Evolutionary conservation across 495 filamentous ascomycete genomes (phyloP), one percentile per base, ranked within the genome.

Genomic region (Lasiosphaeris hirsuta): DNA sequence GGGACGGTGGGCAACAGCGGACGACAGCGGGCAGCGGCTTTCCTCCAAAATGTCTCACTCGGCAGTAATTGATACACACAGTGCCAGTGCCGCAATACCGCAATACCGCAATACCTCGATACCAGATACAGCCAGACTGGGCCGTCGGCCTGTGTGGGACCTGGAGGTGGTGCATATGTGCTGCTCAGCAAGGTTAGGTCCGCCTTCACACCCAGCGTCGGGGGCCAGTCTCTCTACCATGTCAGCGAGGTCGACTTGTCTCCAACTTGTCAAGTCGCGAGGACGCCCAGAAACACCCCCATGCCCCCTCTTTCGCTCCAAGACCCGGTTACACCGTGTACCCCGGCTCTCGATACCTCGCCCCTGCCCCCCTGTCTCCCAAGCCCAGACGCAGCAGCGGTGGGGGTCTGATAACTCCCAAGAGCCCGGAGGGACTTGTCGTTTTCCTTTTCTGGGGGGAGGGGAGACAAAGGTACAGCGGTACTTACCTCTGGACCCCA

Each of bases 401-500:
- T 51, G 53, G 52, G 53, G 52, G 53, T 55, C 53, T 55, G 53
- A 45, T 38, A 36, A 38, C 40, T 30, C 34, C 34, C 15, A 41
- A 47, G 54, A 19, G 45, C 41, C n/a, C 36, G 18, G 43, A 11
- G 44, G 19, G 15, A 30, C 39, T 41, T 40, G 33, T 41, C 36
- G 35, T 50, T 42, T 19, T 35, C 46, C 18, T 2, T 5, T 30
- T 30, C 23, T 5, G 2, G 23, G 23, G 23, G 23, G n/a, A n/a
- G 23, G 23, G 23, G 23, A 30, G 23, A 30, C 15, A 30, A 30
- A 46, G 23, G 17, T 19, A 55, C 17, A 18, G 23, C 11, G 51
- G 40, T 44, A 23, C 44, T 38, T 44, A 23, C 44, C 45, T 36
- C 55, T 19, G 37, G 30, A n/a, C 36, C 34, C 40, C 57, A 59